phyloP scores from a whole-genome alignment of 1,139 yeast genomes.

The Yamadazyma atmosphaerica region DNA sequence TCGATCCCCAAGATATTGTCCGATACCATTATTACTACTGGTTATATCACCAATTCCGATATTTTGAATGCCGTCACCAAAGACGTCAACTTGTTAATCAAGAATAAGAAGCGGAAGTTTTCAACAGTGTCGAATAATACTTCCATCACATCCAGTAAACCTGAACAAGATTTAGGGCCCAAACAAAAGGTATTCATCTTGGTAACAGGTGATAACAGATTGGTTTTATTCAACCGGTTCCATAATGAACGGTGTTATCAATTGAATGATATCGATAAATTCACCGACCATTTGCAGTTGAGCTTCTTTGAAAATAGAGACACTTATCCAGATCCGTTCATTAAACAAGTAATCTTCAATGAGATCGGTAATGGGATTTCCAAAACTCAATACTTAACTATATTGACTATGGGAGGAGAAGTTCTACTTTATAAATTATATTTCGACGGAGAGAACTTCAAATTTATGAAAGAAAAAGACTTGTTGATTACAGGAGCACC shows the following conservation, averaged over 20 bases:
- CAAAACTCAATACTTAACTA: slow-evolving; percentile 59
- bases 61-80: slow-evolving; percentile 44
- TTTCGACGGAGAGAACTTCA: slow-evolving; percentile 50
- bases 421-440: slow-evolving; percentile 63
- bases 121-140: slow-evolving; percentile 6
- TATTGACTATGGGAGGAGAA: slow-evolving; percentile 81
- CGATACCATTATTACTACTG: slow-evolving; percentile 68
- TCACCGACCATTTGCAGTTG: slow-evolving; percentile 53
- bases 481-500: slow-evolving; percentile 68
- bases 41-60: slow-evolving; percentile 55
- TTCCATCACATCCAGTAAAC: slow-evolving; percentile 6
- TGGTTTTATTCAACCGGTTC: slow-evolving; percentile 61
- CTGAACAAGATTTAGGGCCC: slow-evolving; percentile 21
- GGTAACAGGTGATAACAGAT: slow-evolving; percentile 75
- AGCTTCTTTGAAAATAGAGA: slow-evolving; percentile 59
- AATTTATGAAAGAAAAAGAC: slow-evolving; percentile 51
- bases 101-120: slow-evolving; percentile 33
- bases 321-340: slow-evolving; percentile 70
- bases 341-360: slow-evolving; percentile 68
- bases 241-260: slow-evolving; percentile 71
- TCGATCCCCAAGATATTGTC: slow-evolving; percentile 52
- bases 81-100: slow-evolving; percentile 33
- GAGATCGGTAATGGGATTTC: slow-evolving; percentile 62
- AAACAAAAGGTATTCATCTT: slow-evolving; percentile 60
- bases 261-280: slow-evolving; percentile 57